Evolutionary conservation across 2,329 filamentous ascomycete genomes (phyloP).

Genomic region (Paecilomyces dactylethromorphus): DNA sequence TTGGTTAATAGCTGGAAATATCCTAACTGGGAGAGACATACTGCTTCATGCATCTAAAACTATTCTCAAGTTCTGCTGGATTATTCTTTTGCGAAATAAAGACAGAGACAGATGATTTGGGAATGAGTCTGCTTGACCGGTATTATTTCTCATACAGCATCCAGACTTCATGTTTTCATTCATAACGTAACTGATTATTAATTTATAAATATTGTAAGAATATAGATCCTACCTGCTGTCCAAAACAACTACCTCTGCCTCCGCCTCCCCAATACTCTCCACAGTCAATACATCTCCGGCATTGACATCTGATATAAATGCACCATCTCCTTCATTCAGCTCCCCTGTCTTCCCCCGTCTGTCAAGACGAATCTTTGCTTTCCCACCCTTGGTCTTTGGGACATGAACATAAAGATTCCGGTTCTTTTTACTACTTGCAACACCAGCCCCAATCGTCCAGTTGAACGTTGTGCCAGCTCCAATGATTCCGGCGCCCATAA

Average conservation of each 20-base stretch:
- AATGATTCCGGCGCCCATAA: neutral
- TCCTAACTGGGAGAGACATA: too few relatives aligned
- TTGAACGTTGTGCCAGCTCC: neutral
- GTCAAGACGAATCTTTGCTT: neutral
- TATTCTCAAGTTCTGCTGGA: too few relatives aligned
- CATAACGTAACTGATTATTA: neutral
- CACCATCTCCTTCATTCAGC: slow-evolving; percentile 69
- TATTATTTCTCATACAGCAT: too few relatives aligned
- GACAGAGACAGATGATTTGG: too few relatives aligned
- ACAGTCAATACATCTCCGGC: slow-evolving; percentile 58
- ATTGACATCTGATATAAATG: slow-evolving; percentile 61
- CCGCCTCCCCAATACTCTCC: slow-evolving; percentile 60
- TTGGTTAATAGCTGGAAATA: too few relatives aligned
- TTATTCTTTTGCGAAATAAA: too few relatives aligned
- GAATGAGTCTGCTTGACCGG: too few relatives aligned
- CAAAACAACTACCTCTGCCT: slow-evolving; percentile 61
- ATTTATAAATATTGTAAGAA: neutral
- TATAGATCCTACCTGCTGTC: slow-evolving; percentile 30
- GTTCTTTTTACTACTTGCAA: neutral
- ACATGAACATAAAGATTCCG: neutral
- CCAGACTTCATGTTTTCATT: too few relatives aligned
- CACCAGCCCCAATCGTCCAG: neutral
- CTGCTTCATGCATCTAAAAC: too few relatives aligned
- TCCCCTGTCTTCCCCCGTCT: neutral
- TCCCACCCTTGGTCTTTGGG: neutral